These are phyloP conservation scores for Didymella keratinophila DNA, from an alignment of 2,329 filamentous ascomycete species.

Conservation along the genomic window DNA sequence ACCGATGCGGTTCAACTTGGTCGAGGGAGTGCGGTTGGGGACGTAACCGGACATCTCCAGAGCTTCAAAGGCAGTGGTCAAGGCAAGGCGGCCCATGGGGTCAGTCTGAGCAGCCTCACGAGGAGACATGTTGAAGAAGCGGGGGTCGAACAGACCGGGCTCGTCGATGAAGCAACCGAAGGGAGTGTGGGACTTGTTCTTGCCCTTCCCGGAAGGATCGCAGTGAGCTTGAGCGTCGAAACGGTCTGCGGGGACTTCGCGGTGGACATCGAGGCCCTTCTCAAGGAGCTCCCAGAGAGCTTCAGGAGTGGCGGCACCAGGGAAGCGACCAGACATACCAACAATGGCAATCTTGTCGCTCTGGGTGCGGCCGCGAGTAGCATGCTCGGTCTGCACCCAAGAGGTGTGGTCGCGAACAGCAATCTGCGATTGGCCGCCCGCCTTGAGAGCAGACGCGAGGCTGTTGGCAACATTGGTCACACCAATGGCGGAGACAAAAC, in stretches of 20 bases:
- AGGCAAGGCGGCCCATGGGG: constrained; percentile 78
- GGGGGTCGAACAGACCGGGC: constrained; percentile 79
- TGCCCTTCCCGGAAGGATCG: constrained; percentile 74
- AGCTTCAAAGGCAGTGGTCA: constrained; percentile 81
- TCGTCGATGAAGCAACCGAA: constrained; percentile 80
- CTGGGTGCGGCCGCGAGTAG: constrained; percentile 55
- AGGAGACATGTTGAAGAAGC: constrained; percentile 88
- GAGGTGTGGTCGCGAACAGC: constrained; percentile 55
- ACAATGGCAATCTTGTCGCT: constrained; percentile 83
- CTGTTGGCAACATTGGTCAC: constrained; percentile 63
- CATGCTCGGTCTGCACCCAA: constrained; percentile 50
- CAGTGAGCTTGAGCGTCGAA: constrained; percentile 76
- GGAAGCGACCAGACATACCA: constrained; percentile 81
- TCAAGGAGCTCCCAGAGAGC: constrained; percentile 78
- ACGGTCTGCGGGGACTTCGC: constrained; percentile 71
- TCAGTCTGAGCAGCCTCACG: constrained; percentile 82
- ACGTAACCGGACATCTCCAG: constrained; percentile 83
- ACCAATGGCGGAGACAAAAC: constrained; percentile 59
- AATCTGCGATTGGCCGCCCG: constrained; percentile 57
- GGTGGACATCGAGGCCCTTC: constrained; percentile 77
- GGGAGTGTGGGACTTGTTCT: constrained; percentile 79
- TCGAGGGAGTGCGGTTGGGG: constrained; percentile 74
- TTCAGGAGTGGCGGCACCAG: constrained; percentile 74
- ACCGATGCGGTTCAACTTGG: constrained; percentile 69
- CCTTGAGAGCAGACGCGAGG: constrained; percentile 62